Evolutionary conservation across 768 basidiomycete genomes (phyloP).

Genomic region (Pleurotus eryngii): DNA sequence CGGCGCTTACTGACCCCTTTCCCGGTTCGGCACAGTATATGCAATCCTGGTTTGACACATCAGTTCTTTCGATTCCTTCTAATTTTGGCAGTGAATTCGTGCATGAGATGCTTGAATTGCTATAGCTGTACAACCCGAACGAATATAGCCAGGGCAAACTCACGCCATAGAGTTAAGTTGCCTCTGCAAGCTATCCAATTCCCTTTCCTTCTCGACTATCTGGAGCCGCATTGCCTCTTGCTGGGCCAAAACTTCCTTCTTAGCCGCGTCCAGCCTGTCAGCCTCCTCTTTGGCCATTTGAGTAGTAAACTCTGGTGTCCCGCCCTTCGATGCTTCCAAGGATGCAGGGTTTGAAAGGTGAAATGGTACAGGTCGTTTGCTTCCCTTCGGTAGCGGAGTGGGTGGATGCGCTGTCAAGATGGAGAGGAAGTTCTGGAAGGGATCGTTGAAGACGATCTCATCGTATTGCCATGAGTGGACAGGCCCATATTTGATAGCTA

Average conservation of each 20-base stretch:
- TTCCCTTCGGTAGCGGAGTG: slow-evolving; percentile 68
- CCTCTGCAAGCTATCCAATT: slow-evolving; percentile 67
- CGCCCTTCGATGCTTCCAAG: slow-evolving; percentile 62
- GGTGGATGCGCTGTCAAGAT: slow-evolving; percentile 81
- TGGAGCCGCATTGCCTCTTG: slow-evolving; percentile 67
- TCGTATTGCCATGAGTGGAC: slow-evolving; percentile 99
- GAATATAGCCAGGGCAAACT: no score
- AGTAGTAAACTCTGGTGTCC: slow-evolving; percentile 79
- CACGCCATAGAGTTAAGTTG: slow-evolving; percentile 26
- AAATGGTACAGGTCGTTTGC: slow-evolving; percentile 65
- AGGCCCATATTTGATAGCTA: slow-evolving; percentile 64
- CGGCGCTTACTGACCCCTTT: no score
- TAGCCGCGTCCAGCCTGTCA: slow-evolving; percentile 74
- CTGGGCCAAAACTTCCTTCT: slow-evolving; percentile 67
- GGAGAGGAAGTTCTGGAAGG: slow-evolving; percentile 81
- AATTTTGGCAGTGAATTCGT: no score
- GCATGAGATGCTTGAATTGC: no score
- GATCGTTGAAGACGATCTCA: slow-evolving; percentile 95
- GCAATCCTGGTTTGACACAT: no score
- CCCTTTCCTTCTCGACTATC: slow-evolving; percentile 80
- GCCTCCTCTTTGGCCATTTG: slow-evolving; percentile 88
- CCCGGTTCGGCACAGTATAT: no score
- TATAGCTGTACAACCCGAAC: no score
- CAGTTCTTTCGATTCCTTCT: no score
- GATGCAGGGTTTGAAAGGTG: slow-evolving; percentile 52